Evolutionary conservation across 495 filamentous ascomycete genomes (phyloP).

Genomic region (Chlorociboria aeruginascens): DNA sequence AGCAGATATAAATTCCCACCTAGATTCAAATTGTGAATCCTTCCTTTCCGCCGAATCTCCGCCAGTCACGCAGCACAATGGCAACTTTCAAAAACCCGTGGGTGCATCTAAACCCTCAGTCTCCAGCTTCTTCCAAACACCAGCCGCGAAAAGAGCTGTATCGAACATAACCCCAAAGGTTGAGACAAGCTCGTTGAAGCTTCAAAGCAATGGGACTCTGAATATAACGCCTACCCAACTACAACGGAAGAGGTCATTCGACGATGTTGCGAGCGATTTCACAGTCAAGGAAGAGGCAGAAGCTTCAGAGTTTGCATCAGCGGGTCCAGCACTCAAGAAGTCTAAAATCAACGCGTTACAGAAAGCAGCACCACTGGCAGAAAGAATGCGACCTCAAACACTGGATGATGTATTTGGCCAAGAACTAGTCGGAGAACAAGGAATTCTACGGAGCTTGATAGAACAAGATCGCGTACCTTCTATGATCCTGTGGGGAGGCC

Average conservation of each 20-base stretch:
- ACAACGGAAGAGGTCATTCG: slow-evolving; percentile 17
- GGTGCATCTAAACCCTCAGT: slow-evolving; percentile 26
- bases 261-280: slow-evolving; percentile 16
- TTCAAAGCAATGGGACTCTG: slow-evolving; percentile 5
- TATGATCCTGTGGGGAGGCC: slow-evolving; percentile 90
- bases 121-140: slow-evolving; percentile 68
- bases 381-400: slow-evolving; percentile 78
- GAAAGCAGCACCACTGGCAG: slow-evolving; percentile 72
- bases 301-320: background rate
- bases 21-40: slow-evolving; percentile 70
- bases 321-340: slow-evolving; percentile 38
- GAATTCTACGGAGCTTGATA: slow-evolving; percentile 81
- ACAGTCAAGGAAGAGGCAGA: slow-evolving; percentile 12
- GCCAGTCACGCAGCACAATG: slow-evolving; percentile 31
- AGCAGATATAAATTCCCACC: slow-evolving; percentile 75
- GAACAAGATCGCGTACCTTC: slow-evolving; percentile 78
- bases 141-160: slow-evolving; percentile 42
- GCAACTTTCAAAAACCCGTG: background rate
- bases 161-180: slow-evolving; percentile 21
- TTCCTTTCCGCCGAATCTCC: slow-evolving; percentile 35
- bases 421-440: slow-evolving; percentile 74
- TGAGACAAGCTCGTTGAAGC: slow-evolving; percentile 9
- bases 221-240: background rate
- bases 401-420: slow-evolving; percentile 87
- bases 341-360: slow-evolving; percentile 47